Percentiles rank a stretch among this genome's conserved stretches.
Conservation (phyloP, 257 asterid genomes). For the Przewalskia tangutica region DNA sequence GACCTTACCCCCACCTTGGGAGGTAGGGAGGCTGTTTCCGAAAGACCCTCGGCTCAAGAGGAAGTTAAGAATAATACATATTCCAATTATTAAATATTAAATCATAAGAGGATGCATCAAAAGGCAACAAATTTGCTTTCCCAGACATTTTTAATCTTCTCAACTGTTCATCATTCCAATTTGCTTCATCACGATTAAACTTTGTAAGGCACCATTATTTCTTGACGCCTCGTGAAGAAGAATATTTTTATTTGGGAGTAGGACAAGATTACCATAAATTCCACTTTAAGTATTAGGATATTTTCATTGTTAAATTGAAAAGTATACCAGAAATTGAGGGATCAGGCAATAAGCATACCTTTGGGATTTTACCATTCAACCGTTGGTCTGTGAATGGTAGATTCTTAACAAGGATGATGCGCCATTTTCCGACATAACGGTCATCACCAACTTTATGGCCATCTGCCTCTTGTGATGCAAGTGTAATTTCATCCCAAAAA, state of each 20-base stretch:
- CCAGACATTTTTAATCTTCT: neutral
- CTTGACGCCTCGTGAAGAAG: neutral
- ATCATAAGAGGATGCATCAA: neutral
- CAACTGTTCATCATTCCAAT: neutral
- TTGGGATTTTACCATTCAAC: conserved; percentile 94
- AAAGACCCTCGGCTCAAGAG: too few relatives aligned
- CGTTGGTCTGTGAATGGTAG: conserved; percentile 75
- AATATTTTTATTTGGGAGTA: neutral
- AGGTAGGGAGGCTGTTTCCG: too few relatives aligned
- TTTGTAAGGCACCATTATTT: neutral
- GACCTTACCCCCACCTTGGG: too few relatives aligned
- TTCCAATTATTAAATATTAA: neutral
- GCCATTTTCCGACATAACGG: conserved; percentile 82
- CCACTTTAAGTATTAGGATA: neutral
- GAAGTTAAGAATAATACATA: neutral
- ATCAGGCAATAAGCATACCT: conserved; percentile 37
- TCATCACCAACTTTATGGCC: conserved; percentile 55
- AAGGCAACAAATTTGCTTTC: neutral
- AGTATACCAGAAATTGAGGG: neutral
- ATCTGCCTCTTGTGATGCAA: conserved; percentile 64
- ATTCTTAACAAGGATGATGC: conserved; percentile 62
- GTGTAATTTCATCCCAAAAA: conserved; percentile 94
- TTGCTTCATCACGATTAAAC: neutral
- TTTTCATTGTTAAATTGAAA: neutral
- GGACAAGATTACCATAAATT: neutral